A percentile compares a stretch with the other conserved stretches of the same genome.
These are phyloP conservation scores for Suillus clintonianus DNA, from an alignment of 768 basidiomycete species.

Conservation along the genomic window DNA sequence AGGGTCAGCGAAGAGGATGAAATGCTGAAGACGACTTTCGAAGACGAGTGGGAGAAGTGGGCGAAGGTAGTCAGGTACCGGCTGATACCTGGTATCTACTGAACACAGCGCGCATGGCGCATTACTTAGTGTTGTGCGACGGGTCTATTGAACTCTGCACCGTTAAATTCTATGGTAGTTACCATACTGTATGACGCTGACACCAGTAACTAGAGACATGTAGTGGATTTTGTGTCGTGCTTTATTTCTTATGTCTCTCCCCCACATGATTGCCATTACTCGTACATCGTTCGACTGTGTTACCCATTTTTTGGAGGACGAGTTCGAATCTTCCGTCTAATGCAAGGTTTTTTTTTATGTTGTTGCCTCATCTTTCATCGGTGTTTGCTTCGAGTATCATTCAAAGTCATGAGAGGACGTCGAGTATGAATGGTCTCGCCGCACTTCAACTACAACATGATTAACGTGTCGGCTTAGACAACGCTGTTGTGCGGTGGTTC, in stretches of 20 bases:
- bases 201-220: too few species aligned
- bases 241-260: too few species aligned
- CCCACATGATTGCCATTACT: too few species aligned
- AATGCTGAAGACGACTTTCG: background rate
- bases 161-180: too few species aligned
- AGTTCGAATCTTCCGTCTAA: too few species aligned
- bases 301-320: too few species aligned
- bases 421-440: background rate
- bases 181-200: too few species aligned
- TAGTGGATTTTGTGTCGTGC: too few species aligned
- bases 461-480: background rate
- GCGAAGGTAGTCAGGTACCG: conserved; percentile 28
- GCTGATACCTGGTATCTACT: conserved; percentile 35
- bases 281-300: too few species aligned
- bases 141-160: background rate
- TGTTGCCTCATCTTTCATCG: background rate
- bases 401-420: background rate
- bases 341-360: too few species aligned
- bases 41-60: conserved; percentile 15
- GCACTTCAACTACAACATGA: background rate
- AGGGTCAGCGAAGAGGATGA: background rate
- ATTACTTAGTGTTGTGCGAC: background rate
- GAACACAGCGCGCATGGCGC: background rate
- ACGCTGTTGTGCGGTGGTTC: background rate
- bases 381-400: background rate